Evolutionary conservation across 2,329 filamentous ascomycete species (phyloP), one percentile per base, ranked within the genome.

Genomic region (Graphilbum ipis-grandicollis): DNA sequence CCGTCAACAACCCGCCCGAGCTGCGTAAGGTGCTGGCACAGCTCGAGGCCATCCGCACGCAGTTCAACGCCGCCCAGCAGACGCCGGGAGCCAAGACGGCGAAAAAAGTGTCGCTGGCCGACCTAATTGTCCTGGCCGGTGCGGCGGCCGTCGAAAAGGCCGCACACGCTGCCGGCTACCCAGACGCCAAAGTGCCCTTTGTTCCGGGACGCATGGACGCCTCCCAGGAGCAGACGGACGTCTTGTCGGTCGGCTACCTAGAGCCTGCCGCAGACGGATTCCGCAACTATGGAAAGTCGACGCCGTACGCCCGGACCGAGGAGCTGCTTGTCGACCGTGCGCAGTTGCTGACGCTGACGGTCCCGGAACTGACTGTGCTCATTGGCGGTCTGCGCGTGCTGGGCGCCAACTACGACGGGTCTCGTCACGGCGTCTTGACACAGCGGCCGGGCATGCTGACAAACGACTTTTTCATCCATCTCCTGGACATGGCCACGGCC

Each of bases 391-490:
- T 86, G 37, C 79, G 80, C 46, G 68, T 64, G 1, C 60, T 86
- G 36, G 70, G 72, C 51, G 60, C 69, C 52, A 86, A 85, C 63
- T 81, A 64, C 43, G 77, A 85, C 47, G 74, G 74, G 31, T 81
- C 77, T 1, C 51, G 60, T 19, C 56, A 70, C 40, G 80, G 80
- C 41, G 66, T 85, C 40, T 64, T 85, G 50, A 86, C 80, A 39
- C 63, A 65, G 46, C 63, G 62, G 8, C 75, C 77, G 1, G 80
- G 80, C 31, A 56, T 70, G 46, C 63, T 86, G 48, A 80, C 73
- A 50, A 84, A 80, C 56, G 80, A 85, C 59, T 86, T 83, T 66
- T 86, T 86, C 50, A 68, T 81, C 56, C 84, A 85, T 59, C 63
- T 86, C 2, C 68, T 86, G 19, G 78, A 83, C 49, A 69, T 66